phyloP scores from a whole-genome alignment of 2,329 filamentous ascomycete species.

The Venturia asperata region DNA sequence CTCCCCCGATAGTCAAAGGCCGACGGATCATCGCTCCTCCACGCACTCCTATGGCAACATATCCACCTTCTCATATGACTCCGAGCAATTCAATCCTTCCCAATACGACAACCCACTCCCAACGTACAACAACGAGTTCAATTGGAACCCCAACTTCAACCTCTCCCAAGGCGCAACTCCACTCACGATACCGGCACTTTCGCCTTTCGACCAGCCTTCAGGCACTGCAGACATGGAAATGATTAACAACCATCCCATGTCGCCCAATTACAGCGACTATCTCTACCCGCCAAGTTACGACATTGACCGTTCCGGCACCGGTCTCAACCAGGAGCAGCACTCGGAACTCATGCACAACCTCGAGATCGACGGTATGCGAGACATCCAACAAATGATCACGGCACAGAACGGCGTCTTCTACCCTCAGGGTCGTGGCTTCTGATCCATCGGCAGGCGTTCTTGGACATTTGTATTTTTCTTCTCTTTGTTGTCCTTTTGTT shows the following conservation, averaged over 20 bases:
- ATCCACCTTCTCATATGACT: slow-evolving; percentile 15
- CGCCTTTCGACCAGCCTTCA: slow-evolving; percentile 12
- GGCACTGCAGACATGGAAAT: slow-evolving; percentile 1
- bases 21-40: slow-evolving; percentile 8
- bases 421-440: slow-evolving; percentile 13
- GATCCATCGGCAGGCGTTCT: background rate
- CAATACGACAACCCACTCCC: slow-evolving; percentile 27
- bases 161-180: background rate
- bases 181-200: slow-evolving; percentile 15
- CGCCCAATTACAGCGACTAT: slow-evolving; percentile 18
- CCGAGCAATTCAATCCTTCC: slow-evolving; percentile 8
- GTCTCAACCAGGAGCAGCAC: slow-evolving; percentile 72
- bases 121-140: slow-evolving; percentile 23
- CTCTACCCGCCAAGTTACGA: slow-evolving; percentile 19
- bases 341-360: slow-evolving; percentile 74
- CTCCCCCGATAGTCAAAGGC: background rate
- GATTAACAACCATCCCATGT: background rate
- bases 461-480: background rate
- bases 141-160: slow-evolving; percentile 19
- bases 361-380: slow-evolving; percentile 47
- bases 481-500: background rate
- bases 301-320: slow-evolving; percentile 39
- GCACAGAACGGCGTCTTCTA: slow-evolving; percentile 34
- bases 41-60: slow-evolving; percentile 11
- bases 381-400: slow-evolving; percentile 37